Percentiles rank a stretch among this genome's conserved stretches.
Conservation (phyloP, 306 rosid genomes). For the Chamaecrista fasciculata region DNA sequence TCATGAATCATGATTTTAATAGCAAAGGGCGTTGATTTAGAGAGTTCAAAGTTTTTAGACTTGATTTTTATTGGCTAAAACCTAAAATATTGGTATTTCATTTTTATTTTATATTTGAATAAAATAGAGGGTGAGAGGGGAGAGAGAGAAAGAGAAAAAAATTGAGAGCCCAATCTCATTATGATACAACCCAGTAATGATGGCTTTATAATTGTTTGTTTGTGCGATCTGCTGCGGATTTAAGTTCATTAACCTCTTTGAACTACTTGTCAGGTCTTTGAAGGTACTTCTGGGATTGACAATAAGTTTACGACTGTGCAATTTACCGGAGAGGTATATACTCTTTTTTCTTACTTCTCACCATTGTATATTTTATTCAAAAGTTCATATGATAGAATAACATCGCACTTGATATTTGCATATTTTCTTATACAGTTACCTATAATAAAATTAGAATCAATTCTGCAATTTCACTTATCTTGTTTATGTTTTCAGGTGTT, state of each 20-base stretch:
- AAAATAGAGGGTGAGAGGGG: too few species aligned
- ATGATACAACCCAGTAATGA: too few species aligned
- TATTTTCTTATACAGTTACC: constrained; percentile 21
- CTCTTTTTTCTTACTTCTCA: constrained; percentile 26
- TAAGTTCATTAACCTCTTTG: constrained; percentile 8
- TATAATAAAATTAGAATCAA: background rate
- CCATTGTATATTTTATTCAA: constrained; percentile 1
- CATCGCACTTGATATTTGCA: background rate
- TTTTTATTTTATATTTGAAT: too few species aligned
- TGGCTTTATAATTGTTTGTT: constrained; percentile 1
- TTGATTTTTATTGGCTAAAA: too few species aligned
- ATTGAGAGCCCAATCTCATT: too few species aligned
- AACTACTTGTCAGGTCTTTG: constrained; percentile 68
- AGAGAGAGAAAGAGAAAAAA: too few species aligned
- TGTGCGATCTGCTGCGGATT: constrained; percentile 13
- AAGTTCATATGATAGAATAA: background rate
- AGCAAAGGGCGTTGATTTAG: too few species aligned
- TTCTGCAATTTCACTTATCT: constrained; percentile 10
- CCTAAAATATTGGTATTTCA: too few species aligned
- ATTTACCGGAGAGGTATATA: constrained; percentile 96
- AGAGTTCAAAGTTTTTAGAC: too few species aligned
- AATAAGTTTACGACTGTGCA: constrained; percentile 96
- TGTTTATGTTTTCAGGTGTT: constrained; percentile 61
- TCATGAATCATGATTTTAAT: background rate
- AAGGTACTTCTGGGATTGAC: constrained; percentile 99